Evolutionary conservation across 1,139 yeast species (phyloP).

Genomic region (Yamadazyma songkhlaensis): DNA sequence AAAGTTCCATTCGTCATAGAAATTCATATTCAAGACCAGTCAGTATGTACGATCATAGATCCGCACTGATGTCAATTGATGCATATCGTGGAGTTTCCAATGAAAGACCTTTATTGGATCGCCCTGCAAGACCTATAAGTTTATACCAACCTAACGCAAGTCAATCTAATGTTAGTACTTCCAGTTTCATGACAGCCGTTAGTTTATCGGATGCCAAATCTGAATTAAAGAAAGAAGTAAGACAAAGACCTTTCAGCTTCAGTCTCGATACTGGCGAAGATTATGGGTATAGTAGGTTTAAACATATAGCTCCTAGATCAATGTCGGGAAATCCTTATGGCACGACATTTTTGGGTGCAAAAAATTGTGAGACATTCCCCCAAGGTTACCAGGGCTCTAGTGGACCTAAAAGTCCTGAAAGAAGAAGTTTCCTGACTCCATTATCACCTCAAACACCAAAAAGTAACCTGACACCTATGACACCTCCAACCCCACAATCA

Average conservation of each 20-base stretch:
- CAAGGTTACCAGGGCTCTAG: no score
- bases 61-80: conserved; percentile 11
- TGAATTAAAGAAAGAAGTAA: conserved; percentile 21
- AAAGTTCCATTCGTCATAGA: conserved; percentile 6
- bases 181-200: conserved; percentile 8
- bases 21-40: conserved; percentile 8
- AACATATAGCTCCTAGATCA: background rate
- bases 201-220: conserved; percentile 16
- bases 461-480: background rate
- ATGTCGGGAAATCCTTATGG: conserved; percentile 1
- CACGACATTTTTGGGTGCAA: no score
- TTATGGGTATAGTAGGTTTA: conserved; percentile 29
- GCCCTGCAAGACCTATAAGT: conserved; percentile 6
- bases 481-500: background rate
- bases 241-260: conserved; percentile 30
- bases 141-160: conserved; percentile 7
- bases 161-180: conserved; percentile 8
- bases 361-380: no score
- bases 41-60: conserved; percentile 9
- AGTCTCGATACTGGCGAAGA: conserved; percentile 33
- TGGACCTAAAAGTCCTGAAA: no score
- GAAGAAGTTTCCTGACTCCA: no score
- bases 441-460: background rate
- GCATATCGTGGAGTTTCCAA: conserved; percentile 10
- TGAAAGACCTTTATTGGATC: conserved; percentile 6